These are phyloP conservation scores for Alternaria arborescens DNA, from an alignment of 2,329 filamentous ascomycete genomes.

Conservation along the genomic window DNA sequence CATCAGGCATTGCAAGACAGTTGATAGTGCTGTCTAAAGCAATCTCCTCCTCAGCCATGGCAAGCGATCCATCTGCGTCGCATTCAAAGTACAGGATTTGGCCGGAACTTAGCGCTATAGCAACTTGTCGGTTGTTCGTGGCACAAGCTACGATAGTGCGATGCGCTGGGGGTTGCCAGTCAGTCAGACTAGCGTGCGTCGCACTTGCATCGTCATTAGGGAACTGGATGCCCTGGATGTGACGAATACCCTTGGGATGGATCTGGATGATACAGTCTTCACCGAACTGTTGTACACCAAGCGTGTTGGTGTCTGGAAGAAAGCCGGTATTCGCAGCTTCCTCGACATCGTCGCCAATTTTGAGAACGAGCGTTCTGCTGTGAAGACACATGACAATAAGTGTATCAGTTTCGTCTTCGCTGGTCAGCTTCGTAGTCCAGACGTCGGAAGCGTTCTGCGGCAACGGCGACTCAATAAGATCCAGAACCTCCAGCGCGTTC, in stretches of 20 bases:
- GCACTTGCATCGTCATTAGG: constrained; percentile 34
- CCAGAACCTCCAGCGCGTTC: constrained; percentile 90
- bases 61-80: constrained; percentile 87
- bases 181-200: constrained; percentile 73
- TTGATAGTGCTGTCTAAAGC: constrained; percentile 96
- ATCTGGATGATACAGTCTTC: constrained; percentile 94
- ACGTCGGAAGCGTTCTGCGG: constrained; percentile 89
- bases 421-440: constrained; percentile 91
- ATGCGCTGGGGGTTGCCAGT: constrained; percentile 94
- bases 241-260: constrained; percentile 93
- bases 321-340: constrained; percentile 96
- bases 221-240: constrained; percentile 73
- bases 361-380: constrained; percentile 88
- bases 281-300: constrained; percentile 92
- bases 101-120: constrained; percentile 90
- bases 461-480: constrained; percentile 93
- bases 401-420: constrained; percentile 84
- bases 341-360: constrained; percentile 95
- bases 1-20: constrained; percentile 89
- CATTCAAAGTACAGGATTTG: constrained; percentile 99
- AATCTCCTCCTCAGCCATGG: constrained; percentile 92
- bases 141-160: constrained; percentile 93
- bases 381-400: constrained; percentile 96
- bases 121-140: constrained; percentile 92
- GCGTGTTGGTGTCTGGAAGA: constrained; percentile 83